These are phyloP conservation scores for Climacium dendroides DNA, from an alignment of 225 moss, liverwort and hornwort genomes.

Conservation along the genomic window DNA sequence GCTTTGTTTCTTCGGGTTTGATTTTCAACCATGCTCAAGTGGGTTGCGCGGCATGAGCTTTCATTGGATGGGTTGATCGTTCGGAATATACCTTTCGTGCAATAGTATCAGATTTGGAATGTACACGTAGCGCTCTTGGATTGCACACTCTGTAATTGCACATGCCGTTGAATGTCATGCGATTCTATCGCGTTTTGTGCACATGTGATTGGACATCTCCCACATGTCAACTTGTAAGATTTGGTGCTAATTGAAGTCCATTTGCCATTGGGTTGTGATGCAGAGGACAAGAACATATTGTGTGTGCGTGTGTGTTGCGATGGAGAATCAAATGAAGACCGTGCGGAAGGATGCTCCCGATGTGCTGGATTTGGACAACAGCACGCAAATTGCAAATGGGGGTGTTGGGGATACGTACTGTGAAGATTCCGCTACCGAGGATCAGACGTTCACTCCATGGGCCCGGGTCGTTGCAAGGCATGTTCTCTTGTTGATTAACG, in stretches of 20 bases:
- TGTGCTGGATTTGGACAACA: conserved; percentile 37
- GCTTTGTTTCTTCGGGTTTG: neutral
- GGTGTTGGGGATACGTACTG: conserved; percentile 13
- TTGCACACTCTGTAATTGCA: neutral
- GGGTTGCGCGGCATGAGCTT: neutral
- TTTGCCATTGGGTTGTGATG: neutral
- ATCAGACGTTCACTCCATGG: conserved; percentile 28
- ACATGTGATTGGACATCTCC: neutral
- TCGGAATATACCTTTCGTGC: neutral
- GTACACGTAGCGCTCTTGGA: neutral
- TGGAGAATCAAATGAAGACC: conserved; percentile 23
- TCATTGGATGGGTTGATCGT: neutral
- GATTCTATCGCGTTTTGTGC: neutral
- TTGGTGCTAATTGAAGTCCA: neutral
- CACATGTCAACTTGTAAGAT: neutral
- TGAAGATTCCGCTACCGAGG: conserved; percentile 12
- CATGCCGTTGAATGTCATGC: neutral
- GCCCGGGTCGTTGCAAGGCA: conserved; percentile 28
- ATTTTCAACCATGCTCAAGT: neutral
- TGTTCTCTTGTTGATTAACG: neutral
- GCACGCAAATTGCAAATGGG: conserved; percentile 17
- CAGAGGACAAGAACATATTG: neutral
- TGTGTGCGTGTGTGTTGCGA: neutral
- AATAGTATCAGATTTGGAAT: neutral
- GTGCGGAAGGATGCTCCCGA: neutral